These are phyloP conservation scores for Tanacetum coccineum DNA, from an alignment of 129 eudicot genomes.

Conservation along the genomic window DNA sequence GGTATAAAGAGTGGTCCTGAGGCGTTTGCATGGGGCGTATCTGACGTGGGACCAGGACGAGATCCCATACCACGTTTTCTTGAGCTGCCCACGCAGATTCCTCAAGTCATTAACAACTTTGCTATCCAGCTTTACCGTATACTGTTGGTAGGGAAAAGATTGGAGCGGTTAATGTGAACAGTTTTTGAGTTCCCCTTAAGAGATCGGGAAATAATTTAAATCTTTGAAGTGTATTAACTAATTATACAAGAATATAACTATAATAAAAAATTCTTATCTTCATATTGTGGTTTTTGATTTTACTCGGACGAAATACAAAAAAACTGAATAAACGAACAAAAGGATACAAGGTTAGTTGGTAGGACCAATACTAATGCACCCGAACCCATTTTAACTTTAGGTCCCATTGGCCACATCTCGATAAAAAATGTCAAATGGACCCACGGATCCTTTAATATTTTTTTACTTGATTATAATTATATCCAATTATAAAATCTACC, in stretches of 20 bases:
- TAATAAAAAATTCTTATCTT: too few species aligned
- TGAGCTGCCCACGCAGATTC: slow-evolving; percentile 86
- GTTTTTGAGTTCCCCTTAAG: neutral
- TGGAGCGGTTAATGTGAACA: slow-evolving; percentile 59
- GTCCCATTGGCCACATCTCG: neutral
- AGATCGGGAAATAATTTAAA: neutral
- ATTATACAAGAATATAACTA: too few species aligned
- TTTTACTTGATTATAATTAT: too few species aligned
- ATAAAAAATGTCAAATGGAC: slow-evolving; percentile 5
- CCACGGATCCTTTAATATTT: too few species aligned
- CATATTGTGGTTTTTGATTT: too few species aligned
- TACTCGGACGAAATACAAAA: neutral
- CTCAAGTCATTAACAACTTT: slow-evolving; percentile 83
- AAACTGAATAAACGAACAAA: too few species aligned
- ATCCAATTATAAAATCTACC: too few species aligned
- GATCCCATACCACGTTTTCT: slow-evolving; percentile 60
- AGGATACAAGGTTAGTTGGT: neutral
- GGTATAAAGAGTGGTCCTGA: slow-evolving; percentile 99
- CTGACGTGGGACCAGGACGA: slow-evolving; percentile 83
- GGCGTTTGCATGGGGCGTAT: slow-evolving; percentile 96
- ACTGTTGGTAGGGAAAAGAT: slow-evolving; percentile 93
- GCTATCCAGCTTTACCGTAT: slow-evolving; percentile 78
- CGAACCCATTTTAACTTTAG: neutral
- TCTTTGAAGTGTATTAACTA: too few species aligned
- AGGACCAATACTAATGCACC: slow-evolving; percentile 15